phyloP scores from a whole-genome alignment of 2,329 filamentous ascomycete genomes.

The Xylariaceae sp. region DNA sequence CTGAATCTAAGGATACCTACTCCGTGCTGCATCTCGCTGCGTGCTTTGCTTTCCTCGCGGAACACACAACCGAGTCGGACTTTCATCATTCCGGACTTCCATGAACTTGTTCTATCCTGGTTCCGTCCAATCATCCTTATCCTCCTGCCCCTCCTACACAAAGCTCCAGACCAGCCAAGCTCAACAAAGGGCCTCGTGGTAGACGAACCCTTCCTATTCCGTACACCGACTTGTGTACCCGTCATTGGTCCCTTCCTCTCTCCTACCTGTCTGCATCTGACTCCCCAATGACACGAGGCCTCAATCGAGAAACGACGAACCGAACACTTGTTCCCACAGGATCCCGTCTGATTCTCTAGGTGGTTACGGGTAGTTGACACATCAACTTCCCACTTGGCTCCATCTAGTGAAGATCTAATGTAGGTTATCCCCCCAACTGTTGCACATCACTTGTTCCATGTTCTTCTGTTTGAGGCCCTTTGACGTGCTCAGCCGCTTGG shows the following conservation, averaged over 20 bases:
- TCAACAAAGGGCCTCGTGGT: neutral
- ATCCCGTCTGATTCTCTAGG: constrained; percentile 1
- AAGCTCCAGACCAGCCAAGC: neutral
- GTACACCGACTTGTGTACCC: constrained; percentile 11
- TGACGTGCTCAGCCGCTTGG: neutral
- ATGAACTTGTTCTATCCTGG: constrained; percentile 5
- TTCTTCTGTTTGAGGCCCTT: neutral
- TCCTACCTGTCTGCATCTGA: neutral
- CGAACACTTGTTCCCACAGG: neutral
- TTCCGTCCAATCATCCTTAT: neutral
- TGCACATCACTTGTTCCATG: neutral
- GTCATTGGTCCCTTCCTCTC: constrained; percentile 7
- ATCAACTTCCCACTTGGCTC: constrained; percentile 2
- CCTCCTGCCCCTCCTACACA: neutral
- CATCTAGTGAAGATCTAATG: neutral
- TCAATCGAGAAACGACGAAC: constrained; percentile 1
- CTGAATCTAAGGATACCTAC: neutral
- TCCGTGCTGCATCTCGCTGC: too few species aligned
- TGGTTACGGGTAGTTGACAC: neutral
- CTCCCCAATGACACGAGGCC: neutral
- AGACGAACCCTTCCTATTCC: neutral
- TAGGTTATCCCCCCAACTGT: neutral
- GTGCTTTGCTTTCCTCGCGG: too few species aligned
- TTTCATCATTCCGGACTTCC: neutral
- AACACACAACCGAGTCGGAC: too few species aligned